Evolutionary conservation across 352 stramenopile species (phyloP), one percentile per base, ranked within the genome.

Genomic region (Phytophthora sp.): DNA sequence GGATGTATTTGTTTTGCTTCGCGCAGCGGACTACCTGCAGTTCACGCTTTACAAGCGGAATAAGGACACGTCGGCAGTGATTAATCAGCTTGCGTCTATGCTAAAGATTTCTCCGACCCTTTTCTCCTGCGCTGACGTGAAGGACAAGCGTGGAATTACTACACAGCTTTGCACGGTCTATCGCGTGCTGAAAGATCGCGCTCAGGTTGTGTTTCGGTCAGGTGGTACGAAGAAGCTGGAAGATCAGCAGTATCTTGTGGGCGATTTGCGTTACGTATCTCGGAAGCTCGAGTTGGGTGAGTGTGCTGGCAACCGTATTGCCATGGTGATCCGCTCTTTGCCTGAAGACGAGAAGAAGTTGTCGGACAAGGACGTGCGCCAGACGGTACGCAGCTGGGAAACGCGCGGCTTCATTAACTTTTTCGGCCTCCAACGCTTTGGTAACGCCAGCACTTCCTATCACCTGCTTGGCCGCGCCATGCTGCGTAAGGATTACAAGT

Each of bases 11-110:
- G 11, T 66, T 53, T 85, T 79, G 69, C n/a, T n/a, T n/a, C n/a
- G n/a, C n/a, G n/a, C 55, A 83, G 89, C 88, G 57, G 84, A 98
- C 44, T 99, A 95, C 77, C 72, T 98, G 44, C 83, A 94, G 63
- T 99, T 99, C 76, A 93, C 98, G 31, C 66, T 99, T 16, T 98
- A 98, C 84, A 99, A 98, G 74, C 92, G 97, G 64, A 99, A 99
- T 76, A 93, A 94, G 56, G 97, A 99, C 30, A 98, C 94, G 18
- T 82, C 88, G 30, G 83, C 83, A 8, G 83, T 94, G 45, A 80
- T 95, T 63, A 83, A 84, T 55, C 86, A 95, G 47, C 73, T 97
- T 15, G 82, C 79, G 20, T 83, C 84, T 24, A 73, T 87, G 55
- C 61, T 96, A 38, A 86, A 90, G 47, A 71, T 94, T 16, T 80